These are phyloP conservation scores for Fusarium solani-melongenae DNA, from an alignment of 2,329 filamentous ascomycete species.

Conservation along the genomic window DNA sequence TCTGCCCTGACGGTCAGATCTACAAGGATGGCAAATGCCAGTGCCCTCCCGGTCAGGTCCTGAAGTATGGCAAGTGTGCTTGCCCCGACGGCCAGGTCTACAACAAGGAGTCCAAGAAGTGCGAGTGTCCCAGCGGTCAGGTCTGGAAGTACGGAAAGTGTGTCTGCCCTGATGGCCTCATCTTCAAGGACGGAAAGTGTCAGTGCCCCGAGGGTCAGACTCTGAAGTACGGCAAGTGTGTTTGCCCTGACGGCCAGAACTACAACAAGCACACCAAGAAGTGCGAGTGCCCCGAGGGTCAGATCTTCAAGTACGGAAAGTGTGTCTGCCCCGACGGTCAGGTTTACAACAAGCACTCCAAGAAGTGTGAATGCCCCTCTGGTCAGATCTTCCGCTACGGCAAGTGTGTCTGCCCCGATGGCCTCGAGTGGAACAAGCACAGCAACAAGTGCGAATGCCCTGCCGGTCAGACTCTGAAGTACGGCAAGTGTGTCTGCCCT, in stretches of 20 bases:
- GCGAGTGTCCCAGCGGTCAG: background rate
- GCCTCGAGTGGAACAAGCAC: background rate
- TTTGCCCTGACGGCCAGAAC: background rate
- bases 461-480: background rate
- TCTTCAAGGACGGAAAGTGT: background rate
- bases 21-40: too few relatives aligned
- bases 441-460: background rate
- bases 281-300: conserved; percentile 27
- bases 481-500: background rate
- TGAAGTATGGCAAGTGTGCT: background rate
- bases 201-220: background rate
- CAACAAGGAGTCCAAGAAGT: background rate
- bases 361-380: conserved; percentile 4
- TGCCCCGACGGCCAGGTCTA: background rate
- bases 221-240: conserved; percentile 2
- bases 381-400: conserved; percentile 4
- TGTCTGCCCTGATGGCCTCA: background rate
- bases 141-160: background rate
- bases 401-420: conserved; percentile 7
- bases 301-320: conserved; percentile 7
- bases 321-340: background rate
- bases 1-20: background rate
- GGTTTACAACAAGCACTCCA: background rate
- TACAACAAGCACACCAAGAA: background rate
- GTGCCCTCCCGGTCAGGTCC: too few relatives aligned